A percentile compares a stretch with the other conserved stretches of the same genome.
Evolutionary conservation across 208 protist genomes (phyloP).

Genomic region (Naegleria fowleri): DNA sequence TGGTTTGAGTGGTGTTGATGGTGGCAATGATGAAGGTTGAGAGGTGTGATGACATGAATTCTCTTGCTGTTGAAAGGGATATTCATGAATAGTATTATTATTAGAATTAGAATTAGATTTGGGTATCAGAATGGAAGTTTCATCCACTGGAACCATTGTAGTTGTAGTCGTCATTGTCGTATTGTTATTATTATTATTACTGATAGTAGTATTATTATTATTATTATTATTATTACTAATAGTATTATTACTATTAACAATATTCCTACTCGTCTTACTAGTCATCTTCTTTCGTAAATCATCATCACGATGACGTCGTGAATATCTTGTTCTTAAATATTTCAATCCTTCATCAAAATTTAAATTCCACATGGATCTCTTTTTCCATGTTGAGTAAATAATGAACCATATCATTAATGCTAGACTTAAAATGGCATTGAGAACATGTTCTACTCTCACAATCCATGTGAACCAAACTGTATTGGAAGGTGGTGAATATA

Average conservation of each 20-base stretch:
- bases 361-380: constrained; percentile 3
- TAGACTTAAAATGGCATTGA: background rate
- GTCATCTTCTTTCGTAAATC: too few relatives aligned
- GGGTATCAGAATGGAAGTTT: too few relatives aligned
- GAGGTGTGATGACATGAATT: background rate
- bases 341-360: background rate
- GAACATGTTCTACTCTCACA: background rate
- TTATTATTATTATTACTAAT: too few relatives aligned
- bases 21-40: background rate
- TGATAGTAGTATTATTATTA: too few relatives aligned
- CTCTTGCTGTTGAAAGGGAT: background rate
- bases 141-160: too few relatives aligned
- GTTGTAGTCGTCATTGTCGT: too few relatives aligned
- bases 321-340: background rate
- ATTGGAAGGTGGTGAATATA: background rate
- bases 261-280: too few relatives aligned
- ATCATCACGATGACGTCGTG: too few relatives aligned
- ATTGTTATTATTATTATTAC: too few relatives aligned
- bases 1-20: background rate
- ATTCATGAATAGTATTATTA: too few relatives aligned
- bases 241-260: too few relatives aligned
- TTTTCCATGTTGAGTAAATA: background rate
- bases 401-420: background rate
- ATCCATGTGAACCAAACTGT: constrained; percentile 9
- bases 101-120: too few relatives aligned